Evolutionary conservation across 2,329 filamentous ascomycete genomes (phyloP), one percentile per base, ranked within the genome.

Genomic region (Claviceps humidiphila): DNA sequence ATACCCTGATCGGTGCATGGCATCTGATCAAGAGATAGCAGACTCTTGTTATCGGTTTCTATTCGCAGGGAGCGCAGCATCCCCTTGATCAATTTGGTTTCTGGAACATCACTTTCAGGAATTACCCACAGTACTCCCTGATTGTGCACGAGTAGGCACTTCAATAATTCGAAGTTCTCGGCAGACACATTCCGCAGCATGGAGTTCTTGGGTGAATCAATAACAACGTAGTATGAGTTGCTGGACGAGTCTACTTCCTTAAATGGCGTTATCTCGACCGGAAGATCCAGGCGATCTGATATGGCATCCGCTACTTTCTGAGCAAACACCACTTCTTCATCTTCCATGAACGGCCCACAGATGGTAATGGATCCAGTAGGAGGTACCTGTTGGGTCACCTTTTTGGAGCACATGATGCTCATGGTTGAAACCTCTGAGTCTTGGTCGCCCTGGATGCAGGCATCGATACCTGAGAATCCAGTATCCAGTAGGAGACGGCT

Each of bases 61-160:
- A 54, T 43, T 5, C 56, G 52, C 7, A 57, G 24, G 3, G 52
- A 49, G 9, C 47, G 54, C 11, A 57, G 48, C 5, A 57, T 50
- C 7, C 56, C 56, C 42, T 47, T 50, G 26, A 57, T 51, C n/a
- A 47, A 38, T 4, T 44, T 45, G 34, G 47, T 38, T 16, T 57
- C 56, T 14, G 53, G 56, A 4, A 26, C 6, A 17, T 38, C 43
- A 24, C 42, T 30, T 26, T 53, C 49, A 7, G 51, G 56, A 14
- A 52, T 46, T 11, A 52, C 54, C 56, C 56, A 57, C 14, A 57
- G 24, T 16, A 56, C 41, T 8, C 54, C 56, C 7, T 34, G 40
- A 9, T 40, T 50, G n/a, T 52, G n/a, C 14, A 51, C 24, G 4
- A 57, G 47, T 22, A 56, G 7, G 40, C 22, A n/a, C 39, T 53